phyloP scores from a whole-genome alignment of 2,329 filamentous ascomycete species.

The Didymella pinodella region DNA sequence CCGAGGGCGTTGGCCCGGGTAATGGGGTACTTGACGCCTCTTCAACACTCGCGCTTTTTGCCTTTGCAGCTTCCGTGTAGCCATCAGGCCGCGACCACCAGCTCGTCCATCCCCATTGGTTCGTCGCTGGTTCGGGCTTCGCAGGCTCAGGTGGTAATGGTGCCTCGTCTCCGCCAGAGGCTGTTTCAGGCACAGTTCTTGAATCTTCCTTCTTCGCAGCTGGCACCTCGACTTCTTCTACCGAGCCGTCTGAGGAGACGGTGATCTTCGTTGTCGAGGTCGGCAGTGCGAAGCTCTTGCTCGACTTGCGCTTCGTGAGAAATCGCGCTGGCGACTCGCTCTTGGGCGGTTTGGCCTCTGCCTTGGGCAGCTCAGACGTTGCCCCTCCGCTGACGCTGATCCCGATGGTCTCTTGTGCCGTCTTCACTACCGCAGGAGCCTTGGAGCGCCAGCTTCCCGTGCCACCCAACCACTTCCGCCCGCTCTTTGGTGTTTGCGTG shows the following conservation, averaged over 20 bases:
- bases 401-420: conserved; percentile 57
- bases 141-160: conserved; percentile 56
- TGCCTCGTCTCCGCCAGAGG: conserved; percentile 42
- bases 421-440: conserved; percentile 57
- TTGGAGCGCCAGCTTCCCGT: conserved; percentile 57
- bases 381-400: conserved; percentile 53
- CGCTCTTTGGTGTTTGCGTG: conserved; percentile 30
- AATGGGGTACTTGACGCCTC: conserved; percentile 54
- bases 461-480: conserved; percentile 55
- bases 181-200: conserved; percentile 19
- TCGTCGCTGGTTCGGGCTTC: conserved; percentile 25
- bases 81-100: conserved; percentile 62
- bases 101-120: conserved; percentile 54
- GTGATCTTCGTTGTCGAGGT: conserved; percentile 58
- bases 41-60: conserved; percentile 40
- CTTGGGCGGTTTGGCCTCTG: conserved; percentile 39
- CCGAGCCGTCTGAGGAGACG: conserved; percentile 50
- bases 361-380: conserved; percentile 50
- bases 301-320: conserved; percentile 55
- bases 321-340: conserved; percentile 47
- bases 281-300: conserved; percentile 56
- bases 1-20: conserved; percentile 49
- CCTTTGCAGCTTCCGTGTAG: conserved; percentile 51
- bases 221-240: conserved; percentile 39
- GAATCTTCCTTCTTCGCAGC: conserved; percentile 31